Evolutionary conservation across 495 filamentous ascomycete species (phyloP), one percentile per base, ranked within the genome.

Genomic region (Lasiosphaeria ovina): DNA sequence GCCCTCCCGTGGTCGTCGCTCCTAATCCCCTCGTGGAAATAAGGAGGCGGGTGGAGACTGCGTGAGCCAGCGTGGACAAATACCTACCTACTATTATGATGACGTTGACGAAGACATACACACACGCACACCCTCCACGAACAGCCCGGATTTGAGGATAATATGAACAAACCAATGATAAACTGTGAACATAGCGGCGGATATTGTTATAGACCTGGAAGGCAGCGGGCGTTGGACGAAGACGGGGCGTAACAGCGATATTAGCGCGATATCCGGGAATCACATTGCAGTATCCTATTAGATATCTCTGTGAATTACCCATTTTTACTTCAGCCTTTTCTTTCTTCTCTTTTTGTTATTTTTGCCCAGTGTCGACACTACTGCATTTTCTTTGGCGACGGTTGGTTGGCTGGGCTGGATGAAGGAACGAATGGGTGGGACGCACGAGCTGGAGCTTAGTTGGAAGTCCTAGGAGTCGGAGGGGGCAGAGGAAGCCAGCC

Each of bases 11-110:
- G 16, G 42, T 32, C 4, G 34, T 58, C 4, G 32, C 24, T 3
- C 32, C 55, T 5, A 48, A 31, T 52, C 58, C 67, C n/a, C 58
- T 65, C 42, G 54, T 64, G 16, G 65, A 65, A 47, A 60, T 69
- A 51, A 63, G 64, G 58, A 62, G 67, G 58, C 65, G 58, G 16
- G 55, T 69, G 35, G 62, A 65, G 49, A 67, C 62, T 36, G 67
- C 67, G 16, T 69, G 65, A 69, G 42, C 16, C 44, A 31, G 3
- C 9, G 17, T 33, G 3, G 44, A 8, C 24, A 36, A 17, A 14
- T 35, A 8, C 12, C 40, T 1, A 35, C 16, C 32, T 33, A 7
- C 32, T n/a, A 14, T 31, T 40, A 35, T 55, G 32, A 59, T 35
- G 56, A 59, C 55, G 36, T 54, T 58, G 40, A 62, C 45, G 60